phyloP scores from a whole-genome alignment of 2,329 filamentous ascomycete species.

The Aspergillus udagawae region DNA sequence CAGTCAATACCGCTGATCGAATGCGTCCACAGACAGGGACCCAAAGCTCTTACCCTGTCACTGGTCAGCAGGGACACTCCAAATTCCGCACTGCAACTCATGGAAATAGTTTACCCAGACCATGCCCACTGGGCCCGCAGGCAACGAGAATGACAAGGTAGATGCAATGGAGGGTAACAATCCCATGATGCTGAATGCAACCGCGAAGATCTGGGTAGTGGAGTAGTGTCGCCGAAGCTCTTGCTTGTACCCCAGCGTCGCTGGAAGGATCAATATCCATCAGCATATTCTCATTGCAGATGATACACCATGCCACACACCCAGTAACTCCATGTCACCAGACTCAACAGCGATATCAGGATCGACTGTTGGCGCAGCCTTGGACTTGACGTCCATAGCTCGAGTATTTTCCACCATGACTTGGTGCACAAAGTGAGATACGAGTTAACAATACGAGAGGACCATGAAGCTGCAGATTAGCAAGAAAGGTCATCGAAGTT shows the following conservation, averaged over 20 bases:
- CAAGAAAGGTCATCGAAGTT: background rate
- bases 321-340: conserved; percentile 22
- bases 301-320: conserved; percentile 4
- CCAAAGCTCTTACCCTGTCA: conserved; percentile 6
- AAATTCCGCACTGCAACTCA: background rate
- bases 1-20: background rate
- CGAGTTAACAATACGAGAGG: conserved; percentile 2
- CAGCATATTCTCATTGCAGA: background rate
- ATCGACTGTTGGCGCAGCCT: background rate
- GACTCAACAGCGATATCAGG: conserved; percentile 8
- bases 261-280: conserved; percentile 12
- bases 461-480: conserved; percentile 1
- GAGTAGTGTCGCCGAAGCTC: conserved; percentile 59
- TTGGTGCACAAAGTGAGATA: conserved; percentile 5
- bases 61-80: conserved; percentile 14
- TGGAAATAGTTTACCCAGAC: conserved; percentile 47
- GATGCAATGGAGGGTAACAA: conserved; percentile 58
- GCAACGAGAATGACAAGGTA: conserved; percentile 55
- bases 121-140: conserved; percentile 57
- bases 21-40: background rate
- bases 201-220: conserved; percentile 58
- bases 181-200: conserved; percentile 59
- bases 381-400: conserved; percentile 7
- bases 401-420: conserved; percentile 10
- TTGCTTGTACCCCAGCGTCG: conserved; percentile 50